Conservation (phyloP, 805 yeast species). For the Starmerella davenportii region DNA sequence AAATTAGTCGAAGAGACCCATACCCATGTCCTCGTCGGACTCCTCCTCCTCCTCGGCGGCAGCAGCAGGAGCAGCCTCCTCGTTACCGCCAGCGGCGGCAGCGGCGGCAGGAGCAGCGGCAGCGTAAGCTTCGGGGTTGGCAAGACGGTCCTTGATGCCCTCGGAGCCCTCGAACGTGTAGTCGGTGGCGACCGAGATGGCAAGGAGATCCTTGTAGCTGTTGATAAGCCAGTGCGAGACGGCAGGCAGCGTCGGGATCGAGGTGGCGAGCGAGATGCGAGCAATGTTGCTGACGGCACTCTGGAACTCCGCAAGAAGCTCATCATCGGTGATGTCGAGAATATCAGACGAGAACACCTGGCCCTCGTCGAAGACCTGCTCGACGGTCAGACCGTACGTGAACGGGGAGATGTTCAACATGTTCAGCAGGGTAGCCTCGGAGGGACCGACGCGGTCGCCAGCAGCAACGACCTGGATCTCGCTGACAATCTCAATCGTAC, state of each 20-base stretch:
- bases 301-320: conserved; percentile 80
- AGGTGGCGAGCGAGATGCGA: conserved; percentile 88
- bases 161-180: conserved; percentile 98
- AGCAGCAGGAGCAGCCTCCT: conserved; percentile 53
- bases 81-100: conserved; percentile 39
- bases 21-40: conserved; percentile 43
- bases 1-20: conserved; percentile 90
- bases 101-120: conserved; percentile 98
- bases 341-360: conserved; percentile 92
- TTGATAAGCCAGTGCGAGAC: conserved; percentile 97
- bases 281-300: conserved; percentile 88
- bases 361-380: conserved; percentile 96
- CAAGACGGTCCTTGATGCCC: conserved; percentile 97
- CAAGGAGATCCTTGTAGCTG: conserved; percentile 97
- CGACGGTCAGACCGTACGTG: conserved; percentile 94
- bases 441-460: conserved; percentile 86
- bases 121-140: conserved; percentile 99
- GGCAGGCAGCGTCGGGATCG: conserved; percentile 99
- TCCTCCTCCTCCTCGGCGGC: conserved; percentile 60
- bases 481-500: conserved; percentile 97
- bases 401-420: conserved; percentile 99
- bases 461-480: conserved; percentile 90
- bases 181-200: conserved; percentile 95
- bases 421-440: conserved; percentile 97
- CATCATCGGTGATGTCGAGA: conserved; percentile 97